These are phyloP conservation scores for Colletotrichum ledebouriae DNA, from an alignment of 2,329 filamentous ascomycete genomes.

Conservation along the genomic window DNA sequence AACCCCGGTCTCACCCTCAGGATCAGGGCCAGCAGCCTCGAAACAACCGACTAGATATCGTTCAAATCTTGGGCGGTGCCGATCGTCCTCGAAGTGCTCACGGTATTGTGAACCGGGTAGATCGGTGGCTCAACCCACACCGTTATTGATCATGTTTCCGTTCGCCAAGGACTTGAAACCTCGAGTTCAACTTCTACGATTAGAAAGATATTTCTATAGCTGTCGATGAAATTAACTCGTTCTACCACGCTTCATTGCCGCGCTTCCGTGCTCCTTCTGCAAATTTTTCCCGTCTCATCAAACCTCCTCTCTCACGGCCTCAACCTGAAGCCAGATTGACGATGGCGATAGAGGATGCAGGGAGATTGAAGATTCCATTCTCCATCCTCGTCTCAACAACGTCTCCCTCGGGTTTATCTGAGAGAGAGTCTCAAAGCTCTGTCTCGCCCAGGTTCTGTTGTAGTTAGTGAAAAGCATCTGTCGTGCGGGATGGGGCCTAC, in stretches of 20 bases:
- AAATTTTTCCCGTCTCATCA: too few relatives aligned
- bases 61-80: not conserved
- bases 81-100: slow-evolving; percentile 12
- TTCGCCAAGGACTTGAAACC: too few relatives aligned
- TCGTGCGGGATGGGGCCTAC: too few relatives aligned
- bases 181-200: too few relatives aligned
- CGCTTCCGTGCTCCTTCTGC: too few relatives aligned
- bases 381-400: not conserved
- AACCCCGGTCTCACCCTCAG: not conserved
- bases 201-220: too few relatives aligned
- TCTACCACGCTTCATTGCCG: too few relatives aligned
- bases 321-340: not conserved
- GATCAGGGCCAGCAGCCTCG: not conserved
- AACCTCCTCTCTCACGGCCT: too few relatives aligned
- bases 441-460: not conserved
- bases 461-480: not conserved
- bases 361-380: not conserved
- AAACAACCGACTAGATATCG: not conserved
- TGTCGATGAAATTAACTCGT: too few relatives aligned
- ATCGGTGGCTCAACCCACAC: not conserved
- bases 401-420: not conserved
- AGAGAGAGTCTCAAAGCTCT: slow-evolving; percentile 2
- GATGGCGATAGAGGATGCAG: slow-evolving; percentile 4
- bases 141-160: too few relatives aligned
- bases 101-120: not conserved